Evolutionary conservation across 2,329 filamentous ascomycete genomes (phyloP).

Genomic region (Exophiala alcalophila): DNA sequence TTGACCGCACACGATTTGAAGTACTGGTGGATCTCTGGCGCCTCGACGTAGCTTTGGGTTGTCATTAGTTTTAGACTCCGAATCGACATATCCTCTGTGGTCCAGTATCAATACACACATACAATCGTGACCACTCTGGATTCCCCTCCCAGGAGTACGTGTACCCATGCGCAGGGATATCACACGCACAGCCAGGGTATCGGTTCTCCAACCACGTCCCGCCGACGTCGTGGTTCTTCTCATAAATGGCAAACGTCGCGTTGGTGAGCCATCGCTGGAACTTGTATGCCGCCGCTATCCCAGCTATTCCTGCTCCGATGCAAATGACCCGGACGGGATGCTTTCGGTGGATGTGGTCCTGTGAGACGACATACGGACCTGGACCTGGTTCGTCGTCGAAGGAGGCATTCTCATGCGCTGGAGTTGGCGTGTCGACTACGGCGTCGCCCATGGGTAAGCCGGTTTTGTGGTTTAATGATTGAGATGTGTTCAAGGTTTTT

Average conservation of each 20-base stretch:
- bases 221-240: constrained; percentile 31
- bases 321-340: constrained; percentile 31
- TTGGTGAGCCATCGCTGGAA: constrained; percentile 1
- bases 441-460: no score
- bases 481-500: no score
- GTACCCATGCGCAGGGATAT: constrained; percentile 54
- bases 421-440: no score
- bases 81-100: no score
- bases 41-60: constrained; percentile 55
- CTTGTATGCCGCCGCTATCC: constrained; percentile 39
- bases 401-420: no score
- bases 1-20: constrained; percentile 17
- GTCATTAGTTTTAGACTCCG: no score
- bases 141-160: constrained; percentile 67
- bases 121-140: constrained; percentile 55
- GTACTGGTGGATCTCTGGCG: constrained; percentile 22
- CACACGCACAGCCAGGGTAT: constrained; percentile 26
- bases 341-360: background rate
- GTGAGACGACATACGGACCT: background rate
- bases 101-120: no score
- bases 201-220: constrained; percentile 34
- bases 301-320: constrained; percentile 42
- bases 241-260: constrained; percentile 28
- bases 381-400: no score
- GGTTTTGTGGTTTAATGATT: no score